These are phyloP conservation scores for Daldinia vernicosa DNA, from an alignment of 495 filamentous ascomycete genomes.

Conservation along the genomic window DNA sequence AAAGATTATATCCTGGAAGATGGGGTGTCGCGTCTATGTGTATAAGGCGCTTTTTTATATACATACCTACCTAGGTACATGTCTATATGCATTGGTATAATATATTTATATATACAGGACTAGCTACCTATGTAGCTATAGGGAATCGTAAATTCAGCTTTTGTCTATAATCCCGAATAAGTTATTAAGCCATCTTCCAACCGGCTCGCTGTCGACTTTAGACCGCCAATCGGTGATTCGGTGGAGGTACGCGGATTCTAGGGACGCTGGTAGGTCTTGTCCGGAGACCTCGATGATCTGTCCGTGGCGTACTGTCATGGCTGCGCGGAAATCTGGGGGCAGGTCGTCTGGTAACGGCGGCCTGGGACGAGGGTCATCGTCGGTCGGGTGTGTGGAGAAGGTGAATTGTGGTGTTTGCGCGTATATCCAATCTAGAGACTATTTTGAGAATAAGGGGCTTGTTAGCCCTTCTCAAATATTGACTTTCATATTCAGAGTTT, in stretches of 20 bases:
- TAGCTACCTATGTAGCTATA: neutral
- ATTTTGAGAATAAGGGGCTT: neutral
- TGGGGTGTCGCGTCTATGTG: neutral
- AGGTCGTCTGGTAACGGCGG: slow-evolving; percentile 53
- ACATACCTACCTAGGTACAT: slow-evolving; percentile 16
- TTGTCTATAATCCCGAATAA: slow-evolving; percentile 46
- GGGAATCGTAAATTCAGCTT: neutral
- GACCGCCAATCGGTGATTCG: slow-evolving; percentile 54
- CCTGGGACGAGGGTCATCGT: slow-evolving; percentile 64
- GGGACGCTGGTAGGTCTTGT: slow-evolving; percentile 25
- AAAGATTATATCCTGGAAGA: neutral
- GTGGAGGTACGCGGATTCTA: slow-evolving; percentile 48
- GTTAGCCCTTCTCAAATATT: neutral
- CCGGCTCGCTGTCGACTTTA: slow-evolving; percentile 16
- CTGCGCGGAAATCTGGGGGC: slow-evolving; percentile 39
- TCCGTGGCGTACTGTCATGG: slow-evolving; percentile 53
- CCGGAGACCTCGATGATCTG: slow-evolving; percentile 47
- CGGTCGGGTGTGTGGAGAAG: slow-evolving; percentile 63
- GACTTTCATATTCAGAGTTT: neutral
- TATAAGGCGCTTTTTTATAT: neutral
- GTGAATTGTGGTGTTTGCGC: slow-evolving; percentile 86
- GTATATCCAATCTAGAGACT: slow-evolving; percentile 82
- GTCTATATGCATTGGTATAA: slow-evolving; percentile 11
- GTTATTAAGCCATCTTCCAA: slow-evolving; percentile 49
- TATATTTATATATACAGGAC: neutral